These are phyloP conservation scores for Phaffomyces antillensis DNA, from an alignment of 805 yeast genomes.

Conservation along the genomic window DNA sequence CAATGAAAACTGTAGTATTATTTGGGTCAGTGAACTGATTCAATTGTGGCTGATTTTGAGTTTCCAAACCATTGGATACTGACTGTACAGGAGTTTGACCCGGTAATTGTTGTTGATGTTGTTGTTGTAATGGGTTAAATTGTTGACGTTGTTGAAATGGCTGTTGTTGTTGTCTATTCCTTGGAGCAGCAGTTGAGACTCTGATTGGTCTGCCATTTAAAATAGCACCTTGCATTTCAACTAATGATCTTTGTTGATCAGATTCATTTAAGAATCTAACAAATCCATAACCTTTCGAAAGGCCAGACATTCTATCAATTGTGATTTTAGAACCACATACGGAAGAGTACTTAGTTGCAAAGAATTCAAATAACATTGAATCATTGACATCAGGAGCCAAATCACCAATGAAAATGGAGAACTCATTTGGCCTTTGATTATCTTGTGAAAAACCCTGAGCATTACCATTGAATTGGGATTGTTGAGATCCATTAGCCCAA, in stretches of 20 bases:
- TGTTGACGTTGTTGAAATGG: conserved; percentile 9
- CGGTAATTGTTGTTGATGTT: conserved; percentile 8
- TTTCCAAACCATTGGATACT: conserved; percentile 17
- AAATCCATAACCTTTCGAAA: conserved; percentile 83
- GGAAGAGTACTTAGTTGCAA: conserved; percentile 64
- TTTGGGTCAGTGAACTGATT: conserved; percentile 71
- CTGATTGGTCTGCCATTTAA: conserved; percentile 71
- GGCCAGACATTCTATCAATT: conserved; percentile 62
- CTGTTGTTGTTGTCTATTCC: conserved; percentile 27
- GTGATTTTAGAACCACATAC: conserved; percentile 73
- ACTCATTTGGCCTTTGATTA: conserved; percentile 31
- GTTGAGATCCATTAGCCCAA: conserved; percentile 61
- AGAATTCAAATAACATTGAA: conserved; percentile 51
- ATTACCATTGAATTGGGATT: conserved; percentile 2
- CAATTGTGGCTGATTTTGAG: conserved; percentile 46
- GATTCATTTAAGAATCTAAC: conserved; percentile 62
- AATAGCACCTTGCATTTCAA: conserved; percentile 75
- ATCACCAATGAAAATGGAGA: conserved; percentile 82
- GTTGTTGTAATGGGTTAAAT: conserved; percentile 9
- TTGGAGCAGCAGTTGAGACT: conserved; percentile 62
- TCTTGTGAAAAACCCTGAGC: background rate
- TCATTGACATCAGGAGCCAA: conserved; percentile 70
- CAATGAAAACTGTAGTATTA: conserved; percentile 69
- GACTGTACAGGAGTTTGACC: conserved; percentile 12
- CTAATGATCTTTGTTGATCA: conserved; percentile 64